Conservation (phyloP, 192 early-diverging fungal species). For the Coemansia pectinata region DNA sequence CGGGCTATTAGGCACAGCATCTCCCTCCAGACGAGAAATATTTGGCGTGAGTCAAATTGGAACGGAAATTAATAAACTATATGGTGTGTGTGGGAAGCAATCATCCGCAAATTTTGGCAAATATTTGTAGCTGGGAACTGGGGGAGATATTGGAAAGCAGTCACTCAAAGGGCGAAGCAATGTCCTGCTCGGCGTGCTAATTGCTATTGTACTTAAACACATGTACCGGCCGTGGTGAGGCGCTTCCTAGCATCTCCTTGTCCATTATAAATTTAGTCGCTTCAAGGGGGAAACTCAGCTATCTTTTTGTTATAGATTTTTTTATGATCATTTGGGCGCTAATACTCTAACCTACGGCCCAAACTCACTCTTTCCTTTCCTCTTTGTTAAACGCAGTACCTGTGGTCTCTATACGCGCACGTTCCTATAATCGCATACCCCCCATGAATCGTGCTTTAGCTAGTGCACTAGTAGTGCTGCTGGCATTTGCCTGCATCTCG, state of each 20-base stretch:
- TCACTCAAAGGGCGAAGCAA: background rate
- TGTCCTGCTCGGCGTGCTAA: background rate
- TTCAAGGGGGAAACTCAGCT: background rate
- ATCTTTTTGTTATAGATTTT: background rate
- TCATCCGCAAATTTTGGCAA: background rate
- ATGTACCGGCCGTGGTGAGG: background rate
- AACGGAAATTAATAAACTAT: background rate
- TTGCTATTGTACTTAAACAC: background rate
- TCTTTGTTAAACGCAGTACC: background rate
- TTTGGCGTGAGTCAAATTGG: background rate
- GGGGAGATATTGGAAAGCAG: background rate
- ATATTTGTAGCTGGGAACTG: background rate
- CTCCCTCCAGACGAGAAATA: background rate
- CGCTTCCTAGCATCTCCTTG: background rate
- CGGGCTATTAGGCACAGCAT: background rate
- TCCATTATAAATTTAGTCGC: background rate
- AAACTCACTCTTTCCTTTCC: background rate
- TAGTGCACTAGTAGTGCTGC: slow-evolving; percentile 19
- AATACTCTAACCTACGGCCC: background rate
- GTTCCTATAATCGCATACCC: background rate
- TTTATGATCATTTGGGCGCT: background rate
- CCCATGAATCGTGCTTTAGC: slow-evolving; percentile 29
- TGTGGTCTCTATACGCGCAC: background rate
- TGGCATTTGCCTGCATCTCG: slow-evolving; percentile 17
- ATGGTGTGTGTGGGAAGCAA: background rate